Base-by-base conservation (phyloP, 2,329 filamentous ascomycete species). In the Ilyonectria mors-panacis region DNA sequence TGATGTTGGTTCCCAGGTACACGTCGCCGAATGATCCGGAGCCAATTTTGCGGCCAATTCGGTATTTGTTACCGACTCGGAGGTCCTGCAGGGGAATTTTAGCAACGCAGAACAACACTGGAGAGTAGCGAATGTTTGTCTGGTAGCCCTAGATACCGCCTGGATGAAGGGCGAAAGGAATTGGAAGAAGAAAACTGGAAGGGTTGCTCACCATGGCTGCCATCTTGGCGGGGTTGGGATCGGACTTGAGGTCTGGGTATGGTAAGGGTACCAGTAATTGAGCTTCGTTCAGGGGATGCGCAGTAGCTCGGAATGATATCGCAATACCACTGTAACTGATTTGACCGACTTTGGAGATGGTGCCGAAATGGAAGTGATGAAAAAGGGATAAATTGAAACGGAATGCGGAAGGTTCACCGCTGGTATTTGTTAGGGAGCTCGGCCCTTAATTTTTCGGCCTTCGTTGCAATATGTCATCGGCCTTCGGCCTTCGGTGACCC, bases 51-150 rank as follows among this genome's bases (percentile, higher is more conserved):
- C 96, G 94, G 82, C 96, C 96, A 83, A 99, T 98, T 78, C 96
- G 94, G 91, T 99, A 99, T 82, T 99, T 98, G 84, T 98, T 98
- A 84, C 96, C 96, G 85, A 99, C 96, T 80, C 96, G 94, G 78
- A 99, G 91, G 90, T 99, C 96, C 95, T 98, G 78, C 42, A 47
- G 12, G 28, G 37, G 7, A 35, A 51, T 3, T 78, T 71, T n/a
- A 78, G 74, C 35, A 23, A 55, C 12, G 45, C 17, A 57, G 42
- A 26, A 33, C 33, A 26, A 35, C 9, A 23, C 15, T 37, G 44
- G 12, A 21, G 28, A 54, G 4, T 54, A 74, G 39, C 39, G 15
- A n/a, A 12, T 33, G 30, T 1, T 19, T 7, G 39, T 6, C 39
- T 8, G 7, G 17, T 42, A 42, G 39, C 8, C 6, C 15, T n/a